Conservation (phyloP, 805 yeast genomes). For the Candida maesae region DNA sequence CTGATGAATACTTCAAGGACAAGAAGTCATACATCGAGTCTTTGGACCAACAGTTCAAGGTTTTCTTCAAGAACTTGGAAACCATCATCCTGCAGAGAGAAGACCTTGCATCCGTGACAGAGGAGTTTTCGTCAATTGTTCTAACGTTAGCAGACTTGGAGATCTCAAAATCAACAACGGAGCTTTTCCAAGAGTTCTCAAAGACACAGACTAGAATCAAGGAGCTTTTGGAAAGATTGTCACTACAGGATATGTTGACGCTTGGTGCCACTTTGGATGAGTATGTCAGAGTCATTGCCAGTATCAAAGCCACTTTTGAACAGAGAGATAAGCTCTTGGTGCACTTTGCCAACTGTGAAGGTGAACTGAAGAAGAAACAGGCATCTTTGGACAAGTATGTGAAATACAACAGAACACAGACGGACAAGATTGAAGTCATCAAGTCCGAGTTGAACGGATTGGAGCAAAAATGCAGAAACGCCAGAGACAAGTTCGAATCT, state of each 20-base stretch:
- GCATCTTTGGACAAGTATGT: slow-evolving; percentile 41
- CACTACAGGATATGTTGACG: slow-evolving; percentile 81
- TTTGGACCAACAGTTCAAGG: slow-evolving; percentile 67
- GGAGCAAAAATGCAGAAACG: slow-evolving; percentile 48
- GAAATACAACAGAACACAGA: slow-evolving; percentile 47
- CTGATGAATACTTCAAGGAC: slow-evolving; percentile 72
- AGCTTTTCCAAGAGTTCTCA: slow-evolving; percentile 66
- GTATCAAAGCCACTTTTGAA: slow-evolving; percentile 67
- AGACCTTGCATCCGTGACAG: slow-evolving; percentile 64
- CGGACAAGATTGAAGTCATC: slow-evolving; percentile 57
- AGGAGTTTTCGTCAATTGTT: slow-evolving; percentile 57
- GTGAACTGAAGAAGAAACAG: slow-evolving; percentile 46
- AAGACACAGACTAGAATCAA: slow-evolving; percentile 66
- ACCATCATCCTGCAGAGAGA: slow-evolving; percentile 68
- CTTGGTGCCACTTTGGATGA: slow-evolving; percentile 87
- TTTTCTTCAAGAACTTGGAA: slow-evolving; percentile 69
- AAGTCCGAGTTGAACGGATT: slow-evolving; percentile 56
- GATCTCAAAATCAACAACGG: slow-evolving; percentile 60
- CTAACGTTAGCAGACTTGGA: slow-evolving; percentile 70
- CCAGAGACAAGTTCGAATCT: slow-evolving; percentile 57
- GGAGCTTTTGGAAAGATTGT: slow-evolving; percentile 71
- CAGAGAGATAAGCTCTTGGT: slow-evolving; percentile 61
- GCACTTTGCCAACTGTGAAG: slow-evolving; percentile 44
- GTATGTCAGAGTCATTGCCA: slow-evolving; percentile 71
- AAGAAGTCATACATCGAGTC: slow-evolving; percentile 66